Conservation (phyloP, 345 rosid genomes). For the Ailanthus altissimus region DNA sequence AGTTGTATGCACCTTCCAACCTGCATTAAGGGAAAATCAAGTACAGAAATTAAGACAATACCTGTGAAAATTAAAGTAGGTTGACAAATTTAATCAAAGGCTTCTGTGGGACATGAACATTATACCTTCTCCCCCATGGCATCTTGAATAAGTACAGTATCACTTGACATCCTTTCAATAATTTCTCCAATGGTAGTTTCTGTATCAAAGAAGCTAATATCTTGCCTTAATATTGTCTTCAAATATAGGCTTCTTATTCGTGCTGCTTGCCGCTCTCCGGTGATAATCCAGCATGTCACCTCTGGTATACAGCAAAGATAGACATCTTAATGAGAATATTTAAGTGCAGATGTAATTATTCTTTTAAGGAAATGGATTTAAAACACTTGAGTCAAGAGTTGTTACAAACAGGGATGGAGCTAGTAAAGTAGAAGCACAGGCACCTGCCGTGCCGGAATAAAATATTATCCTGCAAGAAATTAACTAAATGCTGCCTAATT, state of each 20-base stretch:
- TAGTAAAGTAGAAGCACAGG: too few relatives aligned
- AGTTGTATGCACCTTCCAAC: not conserved
- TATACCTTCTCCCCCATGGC: constrained; percentile 45
- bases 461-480: too few relatives aligned
- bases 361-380: too few relatives aligned
- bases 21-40: not conserved
- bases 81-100: not conserved
- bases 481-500: too few relatives aligned
- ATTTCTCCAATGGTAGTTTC: constrained; percentile 47
- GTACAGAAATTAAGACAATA: too few relatives aligned
- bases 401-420: too few relatives aligned
- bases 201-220: constrained; percentile 42
- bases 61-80: too few relatives aligned
- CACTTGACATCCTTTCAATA: constrained; percentile 22
- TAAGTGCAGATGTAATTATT: too few relatives aligned
- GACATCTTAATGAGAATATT: not conserved
- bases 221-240: constrained; percentile 46
- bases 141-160: not conserved
- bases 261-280: constrained; percentile 52
- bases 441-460: too few relatives aligned
- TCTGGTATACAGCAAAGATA: not conserved
- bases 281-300: constrained; percentile 52
- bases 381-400: too few relatives aligned
- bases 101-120: not conserved
- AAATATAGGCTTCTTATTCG: constrained; percentile 40